These are phyloP conservation scores for Osmozyma mogii DNA, from an alignment of 805 yeast genomes.

Conservation along the genomic window DNA sequence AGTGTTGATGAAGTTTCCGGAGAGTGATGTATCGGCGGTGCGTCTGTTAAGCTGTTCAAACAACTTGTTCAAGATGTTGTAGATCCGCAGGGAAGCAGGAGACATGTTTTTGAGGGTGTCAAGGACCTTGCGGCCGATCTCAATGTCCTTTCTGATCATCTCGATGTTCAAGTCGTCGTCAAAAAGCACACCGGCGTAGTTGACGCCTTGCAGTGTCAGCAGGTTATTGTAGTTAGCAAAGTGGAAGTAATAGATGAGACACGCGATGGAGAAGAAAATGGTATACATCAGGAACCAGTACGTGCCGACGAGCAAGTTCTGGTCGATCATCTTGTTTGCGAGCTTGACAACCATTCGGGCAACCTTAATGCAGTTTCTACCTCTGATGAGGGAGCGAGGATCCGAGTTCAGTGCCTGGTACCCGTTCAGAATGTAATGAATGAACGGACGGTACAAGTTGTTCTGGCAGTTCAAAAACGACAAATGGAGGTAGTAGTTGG, in stretches of 20 bases:
- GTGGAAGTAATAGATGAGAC: slow-evolving; percentile 74
- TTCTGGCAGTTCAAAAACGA: slow-evolving; percentile 72
- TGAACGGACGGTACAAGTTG: slow-evolving; percentile 79
- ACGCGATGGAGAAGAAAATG: slow-evolving; percentile 81
- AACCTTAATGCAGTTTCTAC: slow-evolving; percentile 75
- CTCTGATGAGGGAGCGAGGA: slow-evolving; percentile 60
- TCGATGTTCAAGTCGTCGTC: slow-evolving; percentile 41
- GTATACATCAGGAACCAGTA: slow-evolving; percentile 92
- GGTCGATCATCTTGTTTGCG: slow-evolving; percentile 72
- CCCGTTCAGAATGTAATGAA: slow-evolving; percentile 69
- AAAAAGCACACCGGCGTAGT: slow-evolving; percentile 37
- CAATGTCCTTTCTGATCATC: slow-evolving; percentile 65
- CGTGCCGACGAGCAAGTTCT: slow-evolving; percentile 67
- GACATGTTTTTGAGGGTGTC: slow-evolving; percentile 65
- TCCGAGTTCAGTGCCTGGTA: slow-evolving; percentile 29
- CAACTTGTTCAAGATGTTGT: slow-evolving; percentile 68
- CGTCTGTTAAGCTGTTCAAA: slow-evolving; percentile 71
- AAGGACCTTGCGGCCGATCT: slow-evolving; percentile 68
- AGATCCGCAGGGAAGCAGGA: slow-evolving; percentile 73
- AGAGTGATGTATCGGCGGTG: slow-evolving; percentile 43
- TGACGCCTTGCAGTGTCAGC: slow-evolving; percentile 20
- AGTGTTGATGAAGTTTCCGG: slow-evolving; percentile 1
- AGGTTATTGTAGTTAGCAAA: slow-evolving; percentile 29
- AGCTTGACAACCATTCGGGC: slow-evolving; percentile 75
- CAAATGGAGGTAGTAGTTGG: slow-evolving; percentile 65